Base-by-base conservation (phyloP, 2,329 filamentous ascomycete species). In the Cadophora malorum region DNA sequence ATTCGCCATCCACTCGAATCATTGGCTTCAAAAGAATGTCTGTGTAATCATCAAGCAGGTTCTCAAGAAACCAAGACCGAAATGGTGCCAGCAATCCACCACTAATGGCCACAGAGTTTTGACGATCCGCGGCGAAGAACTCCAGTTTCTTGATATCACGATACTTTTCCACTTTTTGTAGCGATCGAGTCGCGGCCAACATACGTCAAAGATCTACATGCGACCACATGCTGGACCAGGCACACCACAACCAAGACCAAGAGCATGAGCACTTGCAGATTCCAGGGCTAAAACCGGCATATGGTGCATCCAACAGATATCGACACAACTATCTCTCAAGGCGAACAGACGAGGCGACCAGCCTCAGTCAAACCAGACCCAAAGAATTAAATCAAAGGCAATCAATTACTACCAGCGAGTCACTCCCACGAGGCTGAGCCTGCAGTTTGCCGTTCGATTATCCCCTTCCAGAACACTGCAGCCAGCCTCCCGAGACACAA, bases 301-400 rank as follows among this genome's bases (percentile, higher is more conserved):
- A 38, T 35, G 55, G 41, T 45, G 4, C 41, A 14, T 35, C n/a
- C 55, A 21, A 58, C n/a, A 23, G 41, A 2, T 45, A 45, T 16
- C 16, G 4, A 6, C 53, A 35, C 55, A 38, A 58, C 7, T 8
- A 56, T 56, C 25, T 33, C 28, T 23, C 55, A 45, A 41, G 56
- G 56, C 35, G 56, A 28, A 59, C 14, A 58, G 28, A 58, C n/a
- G 19, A 58, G 33, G 55, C 55, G 55, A 58, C 19, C 19, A 58
- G 19, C 21, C 55, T 10, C 19, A 58, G 33, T n/a, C 5, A 23
- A 58, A 49, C 45, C 45, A 21, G 45, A 21, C 45, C 31, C 31
- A 35, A 21, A 23, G 21, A 41, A 12, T 12, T 2, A 33, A 21
- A 33, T 21, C 10, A 35, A n/a, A 58, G n/a, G 10, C 19, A 38